These are phyloP conservation scores for Aspergillus novofumigatus DNA, from an alignment of 2,329 filamentous ascomycete species.

Conservation along the genomic window DNA sequence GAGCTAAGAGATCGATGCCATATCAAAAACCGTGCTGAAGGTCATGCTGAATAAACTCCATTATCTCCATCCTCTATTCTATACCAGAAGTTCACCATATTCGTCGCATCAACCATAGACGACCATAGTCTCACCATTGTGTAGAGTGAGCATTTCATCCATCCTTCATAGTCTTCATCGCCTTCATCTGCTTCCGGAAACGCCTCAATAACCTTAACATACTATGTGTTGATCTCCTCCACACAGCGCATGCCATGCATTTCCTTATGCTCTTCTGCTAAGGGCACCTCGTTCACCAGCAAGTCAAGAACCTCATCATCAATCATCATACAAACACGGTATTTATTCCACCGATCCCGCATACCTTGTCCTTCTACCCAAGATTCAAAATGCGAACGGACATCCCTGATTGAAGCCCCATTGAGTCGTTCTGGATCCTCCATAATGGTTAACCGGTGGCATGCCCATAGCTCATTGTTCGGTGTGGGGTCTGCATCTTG, in stretches of 20 bases:
- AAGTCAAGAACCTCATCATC: neutral
- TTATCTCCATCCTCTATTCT: too few relatives aligned
- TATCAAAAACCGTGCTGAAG: too few relatives aligned
- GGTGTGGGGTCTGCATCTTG: neutral
- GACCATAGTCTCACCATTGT: neutral
- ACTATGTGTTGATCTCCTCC: neutral
- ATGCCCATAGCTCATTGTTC: neutral
- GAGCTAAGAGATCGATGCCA: too few relatives aligned
- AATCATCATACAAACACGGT: neutral
- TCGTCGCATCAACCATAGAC: neutral
- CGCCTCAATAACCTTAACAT: neutral
- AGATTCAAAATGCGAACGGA: slow-evolving; percentile 1
- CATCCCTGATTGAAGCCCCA: neutral
- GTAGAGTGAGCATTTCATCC: neutral
- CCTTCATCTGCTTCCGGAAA: neutral
- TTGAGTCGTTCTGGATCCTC: neutral
- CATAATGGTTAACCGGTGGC: neutral
- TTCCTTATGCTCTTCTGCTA: neutral
- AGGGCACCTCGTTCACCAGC: neutral
- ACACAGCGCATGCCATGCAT: neutral
- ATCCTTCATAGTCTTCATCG: neutral
- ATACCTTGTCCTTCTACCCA: neutral
- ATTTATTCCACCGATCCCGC: slow-evolving; percentile 1
- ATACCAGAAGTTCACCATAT: neutral
- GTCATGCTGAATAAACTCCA: too few relatives aligned